phyloP scores from a whole-genome alignment of 805 yeast species.

The Starmerella bombicola region DNA sequence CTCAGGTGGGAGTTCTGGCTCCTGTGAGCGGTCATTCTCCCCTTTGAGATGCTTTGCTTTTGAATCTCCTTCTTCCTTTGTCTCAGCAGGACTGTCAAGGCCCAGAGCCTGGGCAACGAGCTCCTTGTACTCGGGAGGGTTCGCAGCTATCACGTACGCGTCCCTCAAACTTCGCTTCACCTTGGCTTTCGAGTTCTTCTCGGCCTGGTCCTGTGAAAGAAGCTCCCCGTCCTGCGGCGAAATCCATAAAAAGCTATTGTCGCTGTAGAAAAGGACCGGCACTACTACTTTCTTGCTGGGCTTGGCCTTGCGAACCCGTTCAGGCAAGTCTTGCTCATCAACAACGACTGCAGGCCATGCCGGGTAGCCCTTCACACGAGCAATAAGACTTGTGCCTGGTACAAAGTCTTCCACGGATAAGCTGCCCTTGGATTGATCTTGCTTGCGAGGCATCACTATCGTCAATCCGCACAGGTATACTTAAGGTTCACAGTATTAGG shows the following conservation, averaged over 20 bases:
- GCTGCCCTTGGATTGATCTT: neutral
- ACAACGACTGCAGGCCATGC: slow-evolving; percentile 81
- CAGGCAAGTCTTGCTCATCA: slow-evolving; percentile 48
- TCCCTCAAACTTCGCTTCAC: slow-evolving; percentile 17
- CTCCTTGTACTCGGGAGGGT: slow-evolving; percentile 20
- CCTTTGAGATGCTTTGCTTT: neutral
- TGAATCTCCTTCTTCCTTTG: neutral
- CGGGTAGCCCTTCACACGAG: slow-evolving; percentile 70
- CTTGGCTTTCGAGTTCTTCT: slow-evolving; percentile 16
- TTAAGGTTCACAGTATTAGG: too few species aligned
- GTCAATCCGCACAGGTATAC: too few species aligned
- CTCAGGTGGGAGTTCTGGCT: neutral
- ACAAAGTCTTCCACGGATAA: slow-evolving; percentile 34
- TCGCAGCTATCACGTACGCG: slow-evolving; percentile 22
- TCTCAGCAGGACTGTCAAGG: neutral
- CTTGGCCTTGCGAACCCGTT: slow-evolving; percentile 36
- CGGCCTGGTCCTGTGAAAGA: slow-evolving; percentile 16
- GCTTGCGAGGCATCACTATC: slow-evolving; percentile 5
- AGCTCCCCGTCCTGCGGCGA: slow-evolving; percentile 24
- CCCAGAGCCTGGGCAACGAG: slow-evolving; percentile 6
- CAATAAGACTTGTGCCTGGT: slow-evolving; percentile 47
- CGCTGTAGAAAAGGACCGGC: slow-evolving; percentile 55
- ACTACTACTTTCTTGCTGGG: slow-evolving; percentile 34
- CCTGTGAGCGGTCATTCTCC: neutral
- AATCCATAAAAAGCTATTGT: slow-evolving; percentile 60